Conservation (phyloP, 805 yeast genomes). For the Pichia paraexigua region DNA sequence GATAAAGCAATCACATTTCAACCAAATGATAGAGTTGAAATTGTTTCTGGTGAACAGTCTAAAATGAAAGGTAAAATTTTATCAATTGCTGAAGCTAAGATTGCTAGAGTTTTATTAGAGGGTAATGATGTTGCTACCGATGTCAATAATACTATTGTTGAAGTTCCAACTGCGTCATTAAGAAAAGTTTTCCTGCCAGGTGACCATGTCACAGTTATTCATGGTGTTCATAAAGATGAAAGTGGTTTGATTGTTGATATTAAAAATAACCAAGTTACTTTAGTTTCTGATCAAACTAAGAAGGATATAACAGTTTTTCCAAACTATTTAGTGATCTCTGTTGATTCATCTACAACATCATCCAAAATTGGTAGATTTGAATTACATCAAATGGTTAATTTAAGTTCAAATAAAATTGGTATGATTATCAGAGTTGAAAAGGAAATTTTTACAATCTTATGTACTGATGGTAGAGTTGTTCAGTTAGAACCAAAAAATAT, state of each 20-base stretch:
- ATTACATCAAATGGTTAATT: conserved; percentile 80
- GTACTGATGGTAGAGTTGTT: conserved; percentile 71
- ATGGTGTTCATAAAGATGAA: conserved; percentile 88
- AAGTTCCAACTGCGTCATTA: conserved; percentile 73
- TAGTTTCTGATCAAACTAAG: conserved; percentile 81
- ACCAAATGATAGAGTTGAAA: conserved; percentile 91
- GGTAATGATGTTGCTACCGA: conserved; percentile 46
- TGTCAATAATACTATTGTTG: conserved; percentile 50
- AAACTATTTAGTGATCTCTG: conserved; percentile 80
- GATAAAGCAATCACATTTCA: conserved; percentile 59
- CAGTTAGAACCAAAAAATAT: conserved; percentile 76
- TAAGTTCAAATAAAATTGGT: conserved; percentile 81
- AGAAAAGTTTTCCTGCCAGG: conserved; percentile 85
- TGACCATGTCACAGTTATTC: conserved; percentile 89
- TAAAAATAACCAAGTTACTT: conserved; percentile 76
- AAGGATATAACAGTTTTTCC: conserved; percentile 90
- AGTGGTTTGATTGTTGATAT: conserved; percentile 88
- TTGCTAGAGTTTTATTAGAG: conserved; percentile 43
- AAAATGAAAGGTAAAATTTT: conserved; percentile 78
- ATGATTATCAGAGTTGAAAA: conserved; percentile 86
- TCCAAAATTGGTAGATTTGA: conserved; percentile 71
- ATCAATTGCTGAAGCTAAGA: conserved; percentile 50
- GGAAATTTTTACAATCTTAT: conserved; percentile 70
- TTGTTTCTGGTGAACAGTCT: conserved; percentile 87
- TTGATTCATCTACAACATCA: conserved; percentile 71